Evolutionary conservation across 169 alveolate species (phyloP).

Genomic region (Amoebophrya sp.): DNA sequence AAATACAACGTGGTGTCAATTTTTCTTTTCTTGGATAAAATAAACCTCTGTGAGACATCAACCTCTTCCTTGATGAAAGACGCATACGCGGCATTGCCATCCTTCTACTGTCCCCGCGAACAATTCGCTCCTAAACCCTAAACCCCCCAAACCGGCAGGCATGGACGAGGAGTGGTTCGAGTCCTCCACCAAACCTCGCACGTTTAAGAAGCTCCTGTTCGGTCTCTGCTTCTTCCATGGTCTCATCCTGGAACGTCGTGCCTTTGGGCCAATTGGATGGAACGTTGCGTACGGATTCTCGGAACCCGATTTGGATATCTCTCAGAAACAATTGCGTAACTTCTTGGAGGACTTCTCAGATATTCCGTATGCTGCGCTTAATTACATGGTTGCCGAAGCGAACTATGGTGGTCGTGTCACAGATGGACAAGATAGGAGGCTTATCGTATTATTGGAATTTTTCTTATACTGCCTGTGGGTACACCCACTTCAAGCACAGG

Average conservation of each 20-base stretch:
- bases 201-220: conserved; percentile 82
- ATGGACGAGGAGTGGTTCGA: conserved; percentile 75
- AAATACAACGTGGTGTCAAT: too few species aligned
- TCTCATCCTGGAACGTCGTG: conserved; percentile 84
- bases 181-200: conserved; percentile 74
- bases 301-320: conserved; percentile 87
- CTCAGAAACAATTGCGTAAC: conserved; percentile 78
- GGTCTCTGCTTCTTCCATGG: conserved; percentile 89
- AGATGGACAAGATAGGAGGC: conserved; percentile 85
- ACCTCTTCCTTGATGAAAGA: too few species aligned
- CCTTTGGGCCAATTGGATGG: conserved; percentile 93
- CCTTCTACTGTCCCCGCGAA: conserved; percentile 78
- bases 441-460: background rate
- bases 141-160: conserved; percentile 74
- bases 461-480: too few species aligned
- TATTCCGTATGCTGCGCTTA: conserved; percentile 76
- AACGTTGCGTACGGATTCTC: conserved; percentile 90
- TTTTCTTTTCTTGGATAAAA: too few species aligned
- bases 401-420: conserved; percentile 96
- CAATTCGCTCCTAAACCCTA: conserved; percentile 80
- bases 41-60: too few species aligned
- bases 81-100: too few species aligned
- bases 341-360: conserved; percentile 73
- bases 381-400: conserved; percentile 87
- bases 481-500: too few species aligned